Evolutionary conservation across 345 rosid species (phyloP).

Genomic region (Eucalyptus melliodora): DNA sequence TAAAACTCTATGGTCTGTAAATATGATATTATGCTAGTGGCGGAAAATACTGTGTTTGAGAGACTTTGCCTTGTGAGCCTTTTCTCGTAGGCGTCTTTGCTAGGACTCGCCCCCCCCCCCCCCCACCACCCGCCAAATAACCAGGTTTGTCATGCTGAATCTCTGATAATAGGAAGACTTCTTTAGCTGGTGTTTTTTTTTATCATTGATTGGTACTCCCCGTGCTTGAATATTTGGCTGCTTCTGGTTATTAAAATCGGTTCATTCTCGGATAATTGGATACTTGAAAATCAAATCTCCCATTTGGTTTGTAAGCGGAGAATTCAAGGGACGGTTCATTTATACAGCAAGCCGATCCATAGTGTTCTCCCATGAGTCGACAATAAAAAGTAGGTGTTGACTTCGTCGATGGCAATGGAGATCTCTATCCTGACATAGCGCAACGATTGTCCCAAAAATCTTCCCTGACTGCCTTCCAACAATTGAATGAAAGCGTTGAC

Average conservation of each 20-base stretch:
- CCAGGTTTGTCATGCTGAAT: background rate
- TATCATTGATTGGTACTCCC: background rate
- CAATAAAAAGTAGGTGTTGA: background rate
- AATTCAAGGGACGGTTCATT: background rate
- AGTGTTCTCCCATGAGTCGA: background rate
- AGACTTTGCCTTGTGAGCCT: background rate
- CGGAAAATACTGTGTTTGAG: background rate
- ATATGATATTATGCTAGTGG: background rate
- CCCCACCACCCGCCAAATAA: background rate
- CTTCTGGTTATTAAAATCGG: background rate
- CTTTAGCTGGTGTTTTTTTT: background rate
- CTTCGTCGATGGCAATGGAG: background rate
- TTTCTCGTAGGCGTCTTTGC: background rate
- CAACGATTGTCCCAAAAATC: background rate
- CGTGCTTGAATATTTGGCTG: background rate
- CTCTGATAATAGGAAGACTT: background rate
- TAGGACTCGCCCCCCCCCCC: background rate
- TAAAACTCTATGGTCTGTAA: background rate
- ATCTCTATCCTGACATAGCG: background rate
- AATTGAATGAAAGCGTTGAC: background rate
- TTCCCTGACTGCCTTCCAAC: background rate
- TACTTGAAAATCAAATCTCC: background rate
- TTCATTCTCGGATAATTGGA: fast-evolving
- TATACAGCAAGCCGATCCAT: background rate
- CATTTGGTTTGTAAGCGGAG: background rate